Conservation (phyloP, 768 basidiomycete species). For the Gymnopilus dilepis region DNA sequence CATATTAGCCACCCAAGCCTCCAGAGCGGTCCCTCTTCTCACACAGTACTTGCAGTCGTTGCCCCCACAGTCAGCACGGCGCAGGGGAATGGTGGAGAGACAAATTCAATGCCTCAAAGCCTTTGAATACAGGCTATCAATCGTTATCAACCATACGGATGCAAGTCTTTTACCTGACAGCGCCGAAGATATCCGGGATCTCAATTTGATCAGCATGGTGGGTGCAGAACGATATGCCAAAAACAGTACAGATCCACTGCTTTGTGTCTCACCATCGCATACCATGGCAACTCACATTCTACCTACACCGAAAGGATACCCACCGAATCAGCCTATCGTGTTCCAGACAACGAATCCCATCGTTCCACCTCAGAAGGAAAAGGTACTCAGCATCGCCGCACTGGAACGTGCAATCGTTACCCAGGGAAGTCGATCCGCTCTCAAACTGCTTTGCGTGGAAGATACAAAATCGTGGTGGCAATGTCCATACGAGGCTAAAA, state of each 20-base stretch:
- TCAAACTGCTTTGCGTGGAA: constrained; percentile 49
- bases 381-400: constrained; percentile 59
- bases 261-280: constrained; percentile 51
- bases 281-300: constrained; percentile 78
- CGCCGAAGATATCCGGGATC: constrained; percentile 58
- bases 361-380: constrained; percentile 50
- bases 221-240: neutral
- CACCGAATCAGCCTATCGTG: constrained; percentile 40
- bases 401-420: constrained; percentile 71
- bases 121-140: constrained; percentile 59
- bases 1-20: constrained; percentile 77
- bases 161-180: constrained; percentile 57
- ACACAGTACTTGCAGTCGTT: constrained; percentile 49
- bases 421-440: constrained; percentile 52
- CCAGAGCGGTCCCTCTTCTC: constrained; percentile 61
- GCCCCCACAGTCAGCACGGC: constrained; percentile 27
- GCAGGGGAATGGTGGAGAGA: constrained; percentile 37
- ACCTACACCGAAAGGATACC: constrained; percentile 40
- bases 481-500: constrained; percentile 40
- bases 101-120: constrained; percentile 54
- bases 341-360: constrained; percentile 82
- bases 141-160: constrained; percentile 79
- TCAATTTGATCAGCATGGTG: constrained; percentile 55
- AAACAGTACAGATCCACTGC: constrained; percentile 19
- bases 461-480: constrained; percentile 49